phyloP scores from a whole-genome alignment of 192 early-diverging fungal genomes.

The Allomyces macrogynus region DNA sequence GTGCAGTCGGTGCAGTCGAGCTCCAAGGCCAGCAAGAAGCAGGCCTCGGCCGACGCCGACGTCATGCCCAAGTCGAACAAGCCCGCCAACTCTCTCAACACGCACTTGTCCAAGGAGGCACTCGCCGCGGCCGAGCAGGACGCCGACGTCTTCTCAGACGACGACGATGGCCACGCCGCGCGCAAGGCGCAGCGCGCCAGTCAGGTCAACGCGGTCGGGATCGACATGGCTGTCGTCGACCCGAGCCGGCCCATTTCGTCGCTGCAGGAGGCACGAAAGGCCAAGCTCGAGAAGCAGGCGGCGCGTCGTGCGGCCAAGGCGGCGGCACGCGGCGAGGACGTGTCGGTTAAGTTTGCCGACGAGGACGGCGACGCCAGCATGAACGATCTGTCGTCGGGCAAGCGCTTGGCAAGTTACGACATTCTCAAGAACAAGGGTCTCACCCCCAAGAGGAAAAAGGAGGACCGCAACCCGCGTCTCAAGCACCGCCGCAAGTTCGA shows the following conservation, averaged over 20 bases:
- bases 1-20: background rate
- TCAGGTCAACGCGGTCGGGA: background rate
- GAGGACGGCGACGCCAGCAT: background rate
- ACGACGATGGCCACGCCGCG: background rate
- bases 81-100: background rate
- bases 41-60: background rate
- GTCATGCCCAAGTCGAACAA: background rate
- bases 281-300: conserved; percentile 26
- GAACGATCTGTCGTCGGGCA: conserved; percentile 15
- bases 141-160: background rate
- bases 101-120: background rate
- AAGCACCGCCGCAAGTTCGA: conserved; percentile 78
- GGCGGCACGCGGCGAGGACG: conserved; percentile 20
- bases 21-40: background rate
- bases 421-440: conserved; percentile 95
- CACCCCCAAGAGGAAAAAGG: conserved; percentile 75
- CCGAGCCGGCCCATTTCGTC: background rate
- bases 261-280: conserved; percentile 1
- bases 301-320: conserved; percentile 17
- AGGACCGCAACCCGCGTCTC: conserved; percentile 83
- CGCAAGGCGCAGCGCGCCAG: background rate
- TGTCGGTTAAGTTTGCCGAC: background rate
- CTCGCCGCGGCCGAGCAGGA: background rate
- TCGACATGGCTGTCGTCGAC: background rate
- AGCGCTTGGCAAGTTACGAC: conserved; percentile 63